Conservation (phyloP, 768 basidiomycete genomes). For the Galerina marginata region DNA sequence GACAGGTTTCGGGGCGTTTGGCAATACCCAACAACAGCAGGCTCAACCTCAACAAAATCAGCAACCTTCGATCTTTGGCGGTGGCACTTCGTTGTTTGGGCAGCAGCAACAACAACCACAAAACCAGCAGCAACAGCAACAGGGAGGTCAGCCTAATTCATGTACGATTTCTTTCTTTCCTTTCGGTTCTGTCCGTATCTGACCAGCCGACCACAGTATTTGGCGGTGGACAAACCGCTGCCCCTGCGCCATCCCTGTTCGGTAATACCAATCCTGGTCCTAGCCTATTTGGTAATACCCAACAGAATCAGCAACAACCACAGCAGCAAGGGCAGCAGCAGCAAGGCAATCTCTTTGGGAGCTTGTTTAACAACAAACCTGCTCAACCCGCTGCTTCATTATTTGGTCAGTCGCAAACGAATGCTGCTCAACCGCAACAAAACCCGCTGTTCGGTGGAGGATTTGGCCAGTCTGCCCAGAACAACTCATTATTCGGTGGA, state of each 20-base stretch:
- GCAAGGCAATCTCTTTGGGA: slow-evolving; percentile 33
- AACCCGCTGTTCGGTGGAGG: slow-evolving; percentile 56
- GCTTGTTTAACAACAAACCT: slow-evolving; percentile 55
- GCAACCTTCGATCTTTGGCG: slow-evolving; percentile 29
- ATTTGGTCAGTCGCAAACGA: slow-evolving; percentile 46
- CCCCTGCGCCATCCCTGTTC: slow-evolving; percentile 23
- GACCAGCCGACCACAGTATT: slow-evolving; percentile 20
- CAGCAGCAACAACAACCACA: slow-evolving; percentile 27
- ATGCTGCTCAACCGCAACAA: slow-evolving; percentile 34
- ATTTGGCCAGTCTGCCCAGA: slow-evolving; percentile 47
- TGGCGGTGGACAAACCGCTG: slow-evolving; percentile 19
- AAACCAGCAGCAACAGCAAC: slow-evolving; percentile 26
- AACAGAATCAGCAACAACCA: slow-evolving; percentile 35
- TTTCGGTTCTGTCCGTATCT: neutral
- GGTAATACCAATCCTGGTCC: slow-evolving; percentile 22
- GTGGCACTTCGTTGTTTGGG: slow-evolving; percentile 17
- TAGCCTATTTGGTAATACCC: slow-evolving; percentile 28
- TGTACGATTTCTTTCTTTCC: slow-evolving; percentile 11
- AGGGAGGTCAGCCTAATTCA: slow-evolving; percentile 20
- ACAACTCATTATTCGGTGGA: slow-evolving; percentile 54
- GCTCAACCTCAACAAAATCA: slow-evolving; percentile 27
- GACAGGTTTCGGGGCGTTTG: slow-evolving; percentile 21
- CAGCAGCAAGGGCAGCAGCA: slow-evolving; percentile 41
- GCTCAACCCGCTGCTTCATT: slow-evolving; percentile 39
- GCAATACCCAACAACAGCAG: slow-evolving; percentile 23